Evolutionary conservation across 129 eudicot species (phyloP), one percentile per base, ranked within the genome.

Genomic region (Smallanthus sonchifolius): DNA sequence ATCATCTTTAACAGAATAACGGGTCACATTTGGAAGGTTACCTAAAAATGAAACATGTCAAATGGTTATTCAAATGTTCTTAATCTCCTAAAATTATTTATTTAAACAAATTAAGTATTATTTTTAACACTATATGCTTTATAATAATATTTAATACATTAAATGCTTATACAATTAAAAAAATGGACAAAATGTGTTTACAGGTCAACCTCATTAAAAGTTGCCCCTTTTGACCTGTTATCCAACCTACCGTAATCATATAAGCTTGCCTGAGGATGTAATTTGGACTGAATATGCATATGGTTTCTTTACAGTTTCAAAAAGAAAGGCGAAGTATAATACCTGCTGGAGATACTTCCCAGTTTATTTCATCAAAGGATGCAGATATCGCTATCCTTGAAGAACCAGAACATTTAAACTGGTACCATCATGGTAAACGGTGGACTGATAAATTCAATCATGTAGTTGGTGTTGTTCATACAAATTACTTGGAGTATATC

Each of bases 391-490:
- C 93, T 56, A 94, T 94, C 74, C 88, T 94, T 35, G 97, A 94
- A 85, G 99, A 94, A 69, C 99, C 99, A 1, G 99, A 94, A 76
- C 99, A 94, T 80, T 75, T 94, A 52, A 94, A 91, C 75, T 94
- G 99, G 99, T 94, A 94, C 69, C 96, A 94, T 69, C 99, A 94
- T 79, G 99, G 99, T 64, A 86, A 87, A 75, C 87, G 97, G 2
- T 94, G 99, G 99, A 94, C 99, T 65, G 97, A 94, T 84, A 94
- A 94, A 81, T 94, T 94, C 76, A 94, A 94, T 85, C 97, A 94
- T 79, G 99, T 94, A 20, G 99, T 94, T 65, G 99, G 99, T 67
- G 73, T 94, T 75, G 99, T 94, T 75, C 99, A 94, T 80, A 94
- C 99, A 3, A 94, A 94, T 77, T 94, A 94, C 84, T 81, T 94